Base-by-base conservation (phyloP, 495 filamentous ascomycete species). In the Eremomyces bilateralis region DNA sequence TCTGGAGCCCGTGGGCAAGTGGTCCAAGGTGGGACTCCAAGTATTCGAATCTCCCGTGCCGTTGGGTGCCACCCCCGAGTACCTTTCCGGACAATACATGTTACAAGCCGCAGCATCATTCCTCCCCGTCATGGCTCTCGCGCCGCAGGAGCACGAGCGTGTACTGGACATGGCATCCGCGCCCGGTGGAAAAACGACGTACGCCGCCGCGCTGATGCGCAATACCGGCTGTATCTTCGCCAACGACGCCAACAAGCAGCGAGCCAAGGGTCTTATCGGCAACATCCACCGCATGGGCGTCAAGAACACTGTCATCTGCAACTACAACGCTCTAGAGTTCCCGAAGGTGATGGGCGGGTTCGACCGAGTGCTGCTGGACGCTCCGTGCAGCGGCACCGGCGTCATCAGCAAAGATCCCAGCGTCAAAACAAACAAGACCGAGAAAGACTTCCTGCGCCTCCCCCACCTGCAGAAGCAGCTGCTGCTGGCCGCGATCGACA, bases 221-320 rank as follows among this genome's bases (percentile, higher is more conserved):
- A 97, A 97, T 56, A 95, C 90, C 0, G 88, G 88, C 34, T 78
- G 71, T 41, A 76, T 97, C 33, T 88, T 95, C 52, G 88, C 88
- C 44, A 95, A 95, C 60, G 88, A 97, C 71, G 70, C 73, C 50
- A 93, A 77, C 63, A 92, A 92, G 48, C 53, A 70, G 24, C 80
- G 88, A 67, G 67, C 85, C 19, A 94, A 93, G 59, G 90, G 80
- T 78, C 53, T 97, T 38, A 93, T 95, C 46, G 88, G 88, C 58
- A 97, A 97, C 59, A 80, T 95, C 42, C 84, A 94, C 55, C 81
- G 88, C 54, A 67, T 97, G 4, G 88, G 88, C 22, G 80, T 70
- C 43, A 80, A 81, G 50, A 97, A 97, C 58, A 79, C 76, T 17
- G 73, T 97, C 42, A 81, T 97, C 13, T 94, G 80, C 62, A 82